These are phyloP conservation scores for Cladorrhinum sp. DNA, from an alignment of 2,329 filamentous ascomycete genomes.

Conservation along the genomic window DNA sequence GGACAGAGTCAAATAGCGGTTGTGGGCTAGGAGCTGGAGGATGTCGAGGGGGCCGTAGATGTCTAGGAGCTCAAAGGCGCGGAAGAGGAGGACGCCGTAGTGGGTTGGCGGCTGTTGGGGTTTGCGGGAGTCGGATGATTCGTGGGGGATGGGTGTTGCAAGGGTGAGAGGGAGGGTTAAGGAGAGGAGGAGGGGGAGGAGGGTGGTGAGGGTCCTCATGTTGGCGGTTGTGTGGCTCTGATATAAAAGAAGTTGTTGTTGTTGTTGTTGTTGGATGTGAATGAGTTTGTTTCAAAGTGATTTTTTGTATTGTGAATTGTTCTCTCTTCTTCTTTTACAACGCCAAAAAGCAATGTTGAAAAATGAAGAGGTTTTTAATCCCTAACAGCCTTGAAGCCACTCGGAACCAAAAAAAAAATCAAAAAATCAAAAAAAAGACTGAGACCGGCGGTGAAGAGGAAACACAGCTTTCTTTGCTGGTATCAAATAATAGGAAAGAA, in stretches of 20 bases:
- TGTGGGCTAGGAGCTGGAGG: constrained; percentile 40
- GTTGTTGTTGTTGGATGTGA: background rate
- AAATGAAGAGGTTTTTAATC: no score
- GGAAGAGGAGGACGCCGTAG: constrained; percentile 37
- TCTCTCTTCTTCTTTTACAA: no score
- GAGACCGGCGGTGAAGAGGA: no score
- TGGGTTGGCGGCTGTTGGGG: constrained; percentile 19
- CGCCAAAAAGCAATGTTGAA: no score
- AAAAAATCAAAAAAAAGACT: no score
- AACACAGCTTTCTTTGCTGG: no score
- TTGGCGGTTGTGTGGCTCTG: background rate
- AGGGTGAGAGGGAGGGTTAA: background rate
- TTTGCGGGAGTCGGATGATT: background rate
- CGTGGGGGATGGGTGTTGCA: background rate
- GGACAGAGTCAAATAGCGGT: constrained; percentile 38
- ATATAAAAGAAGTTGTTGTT: background rate
- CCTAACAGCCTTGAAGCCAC: no score
- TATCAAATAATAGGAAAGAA: no score
- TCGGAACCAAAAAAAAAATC: no score
- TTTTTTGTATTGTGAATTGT: background rate
- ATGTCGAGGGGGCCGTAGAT: constrained; percentile 46
- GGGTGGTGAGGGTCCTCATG: background rate
- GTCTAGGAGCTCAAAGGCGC: constrained; percentile 42
- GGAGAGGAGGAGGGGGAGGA: constrained; percentile 2
- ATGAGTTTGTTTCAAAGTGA: background rate